Evolutionary conservation across 257 asterid species (phyloP).

Genomic region (Capsicum chinense): DNA sequence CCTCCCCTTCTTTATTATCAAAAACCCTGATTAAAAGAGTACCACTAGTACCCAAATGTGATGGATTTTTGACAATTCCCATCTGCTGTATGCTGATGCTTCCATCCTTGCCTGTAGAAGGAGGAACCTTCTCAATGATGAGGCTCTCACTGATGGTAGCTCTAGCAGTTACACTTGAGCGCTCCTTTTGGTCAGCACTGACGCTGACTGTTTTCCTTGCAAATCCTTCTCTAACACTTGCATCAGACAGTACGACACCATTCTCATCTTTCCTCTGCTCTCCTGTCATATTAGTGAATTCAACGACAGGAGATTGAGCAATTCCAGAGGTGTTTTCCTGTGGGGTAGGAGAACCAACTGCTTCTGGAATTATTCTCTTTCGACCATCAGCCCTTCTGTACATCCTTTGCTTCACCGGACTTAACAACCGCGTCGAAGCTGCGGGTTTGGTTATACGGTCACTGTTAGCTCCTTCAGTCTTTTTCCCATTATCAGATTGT

Average conservation of each 20-base stretch:
- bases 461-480: constrained; percentile 45
- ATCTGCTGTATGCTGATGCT: constrained; percentile 60
- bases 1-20: constrained; percentile 76
- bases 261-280: constrained; percentile 52
- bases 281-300: constrained; percentile 50
- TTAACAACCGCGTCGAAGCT: constrained; percentile 57
- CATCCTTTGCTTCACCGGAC: constrained; percentile 94
- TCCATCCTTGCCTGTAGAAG: constrained; percentile 61
- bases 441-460: constrained; percentile 58
- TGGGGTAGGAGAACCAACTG: constrained; percentile 78
- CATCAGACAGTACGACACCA: constrained; percentile 45
- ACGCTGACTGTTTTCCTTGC: constrained; percentile 54
- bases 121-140: constrained; percentile 81
- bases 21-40: constrained; percentile 69
- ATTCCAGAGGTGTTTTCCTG: constrained; percentile 53
- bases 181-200: constrained; percentile 56
- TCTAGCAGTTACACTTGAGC: constrained; percentile 72
- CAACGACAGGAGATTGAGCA: constrained; percentile 53
- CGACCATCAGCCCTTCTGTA: constrained; percentile 97
- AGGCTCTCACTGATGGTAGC: constrained; percentile 81
- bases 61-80: constrained; percentile 45
- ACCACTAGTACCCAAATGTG: constrained; percentile 43
- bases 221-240: constrained; percentile 54
- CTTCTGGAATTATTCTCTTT: constrained; percentile 98
- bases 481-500: constrained; percentile 56